Evolutionary conservation across 2,329 filamentous ascomycete species (phyloP).

Genomic region (Hypoxylon sp.): DNA sequence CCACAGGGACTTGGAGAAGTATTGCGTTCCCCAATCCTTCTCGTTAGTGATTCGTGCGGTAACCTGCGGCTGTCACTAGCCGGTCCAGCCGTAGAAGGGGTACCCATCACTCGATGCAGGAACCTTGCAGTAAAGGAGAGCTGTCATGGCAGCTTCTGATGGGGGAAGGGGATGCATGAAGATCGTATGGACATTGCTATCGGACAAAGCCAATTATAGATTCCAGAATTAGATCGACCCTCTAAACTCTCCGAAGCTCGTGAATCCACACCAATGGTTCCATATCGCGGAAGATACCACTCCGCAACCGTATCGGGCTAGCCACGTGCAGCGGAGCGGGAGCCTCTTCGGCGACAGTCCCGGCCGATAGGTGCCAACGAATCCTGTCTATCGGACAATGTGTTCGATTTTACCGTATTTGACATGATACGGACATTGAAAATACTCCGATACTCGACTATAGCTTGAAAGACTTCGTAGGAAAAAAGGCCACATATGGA

Average conservation of each 20-base stretch:
- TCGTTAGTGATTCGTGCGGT: conserved; percentile 22
- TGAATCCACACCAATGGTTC: conserved; percentile 33
- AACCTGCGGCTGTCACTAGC: conserved; percentile 31
- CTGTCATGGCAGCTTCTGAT: conserved; percentile 17
- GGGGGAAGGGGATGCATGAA: conserved; percentile 5
- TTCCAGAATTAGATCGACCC: conserved; percentile 10
- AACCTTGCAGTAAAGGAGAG: conserved; percentile 20
- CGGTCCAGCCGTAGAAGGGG: conserved; percentile 10
- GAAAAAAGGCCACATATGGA: conserved; percentile 15
- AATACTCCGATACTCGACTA: neutral
- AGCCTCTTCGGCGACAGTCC: conserved; percentile 29
- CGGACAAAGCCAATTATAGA: neutral
- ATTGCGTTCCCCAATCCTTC: conserved; percentile 2
- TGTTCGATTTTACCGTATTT: neutral
- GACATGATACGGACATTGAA: neutral
- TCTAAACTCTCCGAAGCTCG: conserved; percentile 16
- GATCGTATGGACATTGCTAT: neutral
- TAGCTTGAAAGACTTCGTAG: neutral
- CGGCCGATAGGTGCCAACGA: conserved; percentile 16
- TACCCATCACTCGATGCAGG: conserved; percentile 35
- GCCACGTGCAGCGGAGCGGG: conserved; percentile 35
- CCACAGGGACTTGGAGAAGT: conserved; percentile 1
- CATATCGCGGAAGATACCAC: conserved; percentile 41
- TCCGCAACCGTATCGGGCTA: conserved; percentile 45
- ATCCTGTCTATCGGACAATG: neutral